phyloP scores from a whole-genome alignment of 345 rosid species.

The Pistacia atlantica region DNA sequence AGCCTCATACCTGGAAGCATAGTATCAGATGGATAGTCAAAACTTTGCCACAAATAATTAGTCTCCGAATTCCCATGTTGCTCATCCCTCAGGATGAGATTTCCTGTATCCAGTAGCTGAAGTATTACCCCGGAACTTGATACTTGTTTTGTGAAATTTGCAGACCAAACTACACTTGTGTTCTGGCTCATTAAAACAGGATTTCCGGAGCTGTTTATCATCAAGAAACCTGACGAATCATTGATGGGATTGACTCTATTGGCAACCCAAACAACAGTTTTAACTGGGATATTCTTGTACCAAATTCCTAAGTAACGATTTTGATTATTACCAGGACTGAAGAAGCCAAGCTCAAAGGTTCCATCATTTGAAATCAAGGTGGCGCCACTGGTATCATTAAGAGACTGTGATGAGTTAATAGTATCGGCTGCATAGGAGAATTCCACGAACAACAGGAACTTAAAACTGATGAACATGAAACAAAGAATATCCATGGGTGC shows the following conservation, averaged over 20 bases:
- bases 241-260: background rate
- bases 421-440: slow-evolving; percentile 1
- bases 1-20: slow-evolving; percentile 46
- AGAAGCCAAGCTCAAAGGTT: slow-evolving; percentile 40
- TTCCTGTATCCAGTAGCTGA: slow-evolving; percentile 20
- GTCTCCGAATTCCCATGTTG: slow-evolving; percentile 37
- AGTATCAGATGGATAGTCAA: slow-evolving; percentile 46
- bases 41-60: slow-evolving; percentile 41
- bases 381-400: background rate
- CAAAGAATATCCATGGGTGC: background rate
- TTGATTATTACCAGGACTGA: slow-evolving; percentile 29
- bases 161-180: slow-evolving; percentile 20
- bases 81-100: slow-evolving; percentile 10
- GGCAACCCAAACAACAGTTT: too few species aligned
- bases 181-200: slow-evolving; percentile 12
- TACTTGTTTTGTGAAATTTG: slow-evolving; percentile 13
- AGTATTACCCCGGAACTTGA: slow-evolving; percentile 16
- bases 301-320: too few species aligned
- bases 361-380: slow-evolving; percentile 33
- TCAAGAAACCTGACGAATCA: background rate
- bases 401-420: slow-evolving; percentile 1
- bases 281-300: too few species aligned
- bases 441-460: background rate
- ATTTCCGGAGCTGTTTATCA: background rate
- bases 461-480: background rate